A percentile compares a stretch with the other conserved stretches of the same genome.
Evolutionary conservation across 1,139 yeast genomes (phyloP).

Genomic region (Suhomyces kunorum): DNA sequence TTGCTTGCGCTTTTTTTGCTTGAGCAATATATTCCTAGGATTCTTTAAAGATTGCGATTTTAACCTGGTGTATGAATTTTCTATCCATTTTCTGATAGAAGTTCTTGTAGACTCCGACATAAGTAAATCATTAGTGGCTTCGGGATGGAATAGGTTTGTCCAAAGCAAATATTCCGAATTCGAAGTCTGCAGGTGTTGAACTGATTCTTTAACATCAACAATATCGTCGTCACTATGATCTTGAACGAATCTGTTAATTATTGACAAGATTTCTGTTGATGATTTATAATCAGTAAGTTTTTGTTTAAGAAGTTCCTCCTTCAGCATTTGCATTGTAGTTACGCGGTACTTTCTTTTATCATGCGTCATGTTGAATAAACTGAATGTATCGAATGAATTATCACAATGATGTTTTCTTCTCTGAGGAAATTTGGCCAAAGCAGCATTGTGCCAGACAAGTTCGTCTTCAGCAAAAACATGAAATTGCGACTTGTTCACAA

Average conservation of each 20-base stretch:
- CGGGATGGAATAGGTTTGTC: conserved; percentile 50
- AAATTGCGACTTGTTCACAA: conserved; percentile 17
- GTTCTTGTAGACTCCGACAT: conserved; percentile 24
- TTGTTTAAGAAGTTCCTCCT: conserved; percentile 9
- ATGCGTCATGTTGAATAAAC: no score
- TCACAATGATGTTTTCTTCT: neutral
- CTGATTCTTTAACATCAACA: neutral
- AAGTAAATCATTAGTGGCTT: conserved; percentile 36
- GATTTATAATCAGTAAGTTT: conserved; percentile 18
- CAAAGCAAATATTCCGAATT: conserved; percentile 29
- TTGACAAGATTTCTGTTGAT: conserved; percentile 23
- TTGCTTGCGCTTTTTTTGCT: conserved; percentile 22
- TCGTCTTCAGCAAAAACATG: conserved; percentile 18
- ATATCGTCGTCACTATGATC: neutral
- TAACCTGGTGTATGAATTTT: conserved; percentile 47
- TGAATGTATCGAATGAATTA: neutral
- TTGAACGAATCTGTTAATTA: conserved; percentile 23
- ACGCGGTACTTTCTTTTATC: conserved; percentile 3
- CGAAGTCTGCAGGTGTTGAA: neutral
- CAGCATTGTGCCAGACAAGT: conserved; percentile 1
- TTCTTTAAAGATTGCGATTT: conserved; percentile 31
- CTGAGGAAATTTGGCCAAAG: neutral
- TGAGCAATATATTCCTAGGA: conserved; percentile 31
- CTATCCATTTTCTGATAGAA: conserved; percentile 49
- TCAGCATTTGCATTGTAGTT: neutral